Percentiles rank a stretch among this genome's conserved stretches.
phyloP scores from a whole-genome alignment of 2,329 filamentous ascomycete genomes.

The Tolypocladium sp. region DNA sequence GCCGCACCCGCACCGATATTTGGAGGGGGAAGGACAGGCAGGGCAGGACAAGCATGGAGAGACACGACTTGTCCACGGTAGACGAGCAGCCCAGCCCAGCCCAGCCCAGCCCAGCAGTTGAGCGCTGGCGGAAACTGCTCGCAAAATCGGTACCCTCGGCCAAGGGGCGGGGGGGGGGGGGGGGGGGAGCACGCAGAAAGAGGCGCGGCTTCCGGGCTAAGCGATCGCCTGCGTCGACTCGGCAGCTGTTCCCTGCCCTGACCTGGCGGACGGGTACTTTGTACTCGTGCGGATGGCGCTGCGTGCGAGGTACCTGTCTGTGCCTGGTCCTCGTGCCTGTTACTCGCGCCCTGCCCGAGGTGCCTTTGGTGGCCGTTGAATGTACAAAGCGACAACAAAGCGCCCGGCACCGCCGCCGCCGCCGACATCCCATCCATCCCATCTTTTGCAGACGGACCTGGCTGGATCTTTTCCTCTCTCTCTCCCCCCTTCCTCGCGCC shows the following conservation, averaged over 20 bases:
- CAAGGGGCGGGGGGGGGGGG: background rate
- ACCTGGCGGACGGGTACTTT: background rate
- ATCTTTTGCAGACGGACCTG: background rate
- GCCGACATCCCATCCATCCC: background rate
- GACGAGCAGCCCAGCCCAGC: background rate
- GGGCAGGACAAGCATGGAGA: background rate
- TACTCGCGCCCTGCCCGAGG: background rate
- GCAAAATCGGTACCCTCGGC: no score
- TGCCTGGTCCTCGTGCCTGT: background rate
- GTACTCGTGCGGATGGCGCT: background rate
- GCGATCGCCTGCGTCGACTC: slow-evolving; percentile 6
- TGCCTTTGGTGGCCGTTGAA: no score
- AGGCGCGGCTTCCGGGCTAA: slow-evolving; percentile 10
- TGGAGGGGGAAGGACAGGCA: background rate
- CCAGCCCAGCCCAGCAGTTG: background rate
- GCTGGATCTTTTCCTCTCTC: background rate
- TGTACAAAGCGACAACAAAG: background rate
- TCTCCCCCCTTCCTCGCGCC: background rate
- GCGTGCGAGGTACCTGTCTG: background rate
- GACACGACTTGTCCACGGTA: background rate
- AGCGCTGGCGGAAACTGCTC: background rate
- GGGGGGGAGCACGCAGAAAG: background rate
- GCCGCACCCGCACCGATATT: slow-evolving; percentile 3
- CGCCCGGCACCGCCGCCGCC: background rate
- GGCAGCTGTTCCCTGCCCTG: background rate